A percentile compares a stretch with the other conserved stretches of the same genome.
Conservation (phyloP, 1,139 yeast genomes). For the Debaryomyces udenii region DNA sequence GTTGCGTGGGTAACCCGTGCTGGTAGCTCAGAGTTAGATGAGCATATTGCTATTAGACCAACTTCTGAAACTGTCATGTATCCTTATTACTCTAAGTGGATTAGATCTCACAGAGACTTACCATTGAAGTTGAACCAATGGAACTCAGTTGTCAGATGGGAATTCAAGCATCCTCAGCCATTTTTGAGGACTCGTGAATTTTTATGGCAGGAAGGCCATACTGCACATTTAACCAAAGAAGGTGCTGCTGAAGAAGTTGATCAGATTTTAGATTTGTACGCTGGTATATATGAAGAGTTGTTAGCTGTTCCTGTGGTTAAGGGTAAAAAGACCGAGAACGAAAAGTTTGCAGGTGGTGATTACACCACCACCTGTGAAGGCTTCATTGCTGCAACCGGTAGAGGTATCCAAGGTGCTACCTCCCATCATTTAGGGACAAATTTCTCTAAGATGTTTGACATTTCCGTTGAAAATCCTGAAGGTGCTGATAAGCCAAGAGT, state of each 20-base stretch:
- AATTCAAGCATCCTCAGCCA: constrained; percentile 99
- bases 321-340: constrained; percentile 96
- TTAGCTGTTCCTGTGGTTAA: constrained; percentile 97
- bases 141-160: constrained; percentile 99
- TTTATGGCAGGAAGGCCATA: constrained; percentile 99
- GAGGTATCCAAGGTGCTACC: constrained; percentile 99
- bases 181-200: constrained; percentile 98
- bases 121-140: constrained; percentile 97
- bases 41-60: constrained; percentile 98
- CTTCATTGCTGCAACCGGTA: constrained; percentile 95
- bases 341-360: constrained; percentile 97
- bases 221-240: constrained; percentile 84
- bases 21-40: constrained; percentile 91
- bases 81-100: constrained; percentile 99
- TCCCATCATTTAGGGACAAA: constrained; percentile 98
- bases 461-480: constrained; percentile 92
- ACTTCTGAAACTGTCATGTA: constrained; percentile 99
- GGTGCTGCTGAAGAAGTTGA: constrained; percentile 84
- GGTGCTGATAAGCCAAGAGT: constrained; percentile 85
- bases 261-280: constrained; percentile 85
- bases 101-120: constrained; percentile 95
- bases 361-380: constrained; percentile 97
- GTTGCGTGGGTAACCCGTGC: constrained; percentile 99
- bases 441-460: constrained; percentile 97
- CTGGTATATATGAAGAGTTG: constrained; percentile 81